Evolutionary conservation across 1,284 basidiomycete genomes (phyloP).

Genomic region (Spongispora temasekensis): DNA sequence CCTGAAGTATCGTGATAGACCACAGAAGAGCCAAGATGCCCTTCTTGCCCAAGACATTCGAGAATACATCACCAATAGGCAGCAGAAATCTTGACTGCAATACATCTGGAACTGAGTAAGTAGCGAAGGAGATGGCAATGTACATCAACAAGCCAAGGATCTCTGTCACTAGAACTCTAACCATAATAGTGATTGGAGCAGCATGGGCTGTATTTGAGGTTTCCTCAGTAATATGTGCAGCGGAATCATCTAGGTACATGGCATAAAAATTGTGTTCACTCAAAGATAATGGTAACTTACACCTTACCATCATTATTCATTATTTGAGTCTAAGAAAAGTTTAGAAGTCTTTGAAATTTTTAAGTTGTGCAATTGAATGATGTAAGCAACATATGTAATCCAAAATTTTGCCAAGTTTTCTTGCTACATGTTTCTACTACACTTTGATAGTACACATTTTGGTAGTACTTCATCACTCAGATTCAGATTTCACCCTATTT

Average conservation of each 20-base stretch:
- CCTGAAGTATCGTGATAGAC: constrained; percentile 64
- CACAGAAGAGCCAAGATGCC: constrained; percentile 69
- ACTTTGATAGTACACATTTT: too few species aligned
- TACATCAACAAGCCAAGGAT: constrained; percentile 63
- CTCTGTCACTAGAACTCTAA: constrained; percentile 56
- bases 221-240: constrained; percentile 74
- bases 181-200: constrained; percentile 74
- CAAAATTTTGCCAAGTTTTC: too few species aligned
- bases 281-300: constrained; percentile 3
- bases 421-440: too few species aligned
- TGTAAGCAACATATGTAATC: too few species aligned
- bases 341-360: too few species aligned
- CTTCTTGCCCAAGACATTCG: constrained; percentile 58
- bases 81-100: constrained; percentile 51
- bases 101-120: constrained; percentile 50
- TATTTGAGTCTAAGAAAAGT: too few species aligned
- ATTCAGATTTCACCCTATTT: too few species aligned
- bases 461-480: too few species aligned
- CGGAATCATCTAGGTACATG: constrained; percentile 53
- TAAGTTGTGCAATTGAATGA: too few species aligned
- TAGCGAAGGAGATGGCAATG: constrained; percentile 65
- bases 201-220: constrained; percentile 60
- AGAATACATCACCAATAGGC: constrained; percentile 67
- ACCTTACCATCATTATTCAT: too few species aligned
- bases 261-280: not conserved